Conservation (phyloP, 352 stramenopile species). For the Aphanomyces stellatus region DNA sequence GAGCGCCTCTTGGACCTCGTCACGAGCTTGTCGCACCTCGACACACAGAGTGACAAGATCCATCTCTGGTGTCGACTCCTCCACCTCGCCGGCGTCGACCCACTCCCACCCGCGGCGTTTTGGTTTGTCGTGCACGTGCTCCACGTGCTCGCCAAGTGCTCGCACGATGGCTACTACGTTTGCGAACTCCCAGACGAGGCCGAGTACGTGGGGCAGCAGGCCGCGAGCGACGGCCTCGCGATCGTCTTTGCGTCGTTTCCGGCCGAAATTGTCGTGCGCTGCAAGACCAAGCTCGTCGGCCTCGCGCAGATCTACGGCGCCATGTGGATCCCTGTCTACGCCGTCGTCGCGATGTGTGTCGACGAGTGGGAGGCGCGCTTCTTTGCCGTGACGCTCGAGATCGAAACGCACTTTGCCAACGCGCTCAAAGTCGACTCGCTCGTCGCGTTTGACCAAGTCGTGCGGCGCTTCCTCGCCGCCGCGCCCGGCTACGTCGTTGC, state of each 20-base stretch:
- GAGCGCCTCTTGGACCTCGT: conserved; percentile 38
- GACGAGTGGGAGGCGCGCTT: conserved; percentile 35
- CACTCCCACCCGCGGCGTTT: conserved; percentile 31
- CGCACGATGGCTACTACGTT: conserved; percentile 38
- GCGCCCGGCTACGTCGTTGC: background rate
- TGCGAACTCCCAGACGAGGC: conserved; percentile 36
- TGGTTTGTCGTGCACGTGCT: conserved; percentile 47
- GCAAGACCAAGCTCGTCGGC: conserved; percentile 31
- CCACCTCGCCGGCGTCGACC: conserved; percentile 29
- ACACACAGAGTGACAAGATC: conserved; percentile 53
- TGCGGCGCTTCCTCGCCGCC: background rate
- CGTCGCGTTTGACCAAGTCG: background rate
- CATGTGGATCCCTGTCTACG: conserved; percentile 45
- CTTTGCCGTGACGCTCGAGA: background rate
- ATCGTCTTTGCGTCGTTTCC: conserved; percentile 28
- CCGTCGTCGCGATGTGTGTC: conserved; percentile 34
- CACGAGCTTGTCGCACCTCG: conserved; percentile 32
- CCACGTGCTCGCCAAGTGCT: conserved; percentile 33
- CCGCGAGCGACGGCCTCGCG: conserved; percentile 31
- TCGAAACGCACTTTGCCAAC: conserved; percentile 7
- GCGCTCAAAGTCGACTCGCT: conserved; percentile 7
- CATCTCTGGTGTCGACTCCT: conserved; percentile 39
- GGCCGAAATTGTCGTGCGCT: conserved; percentile 32
- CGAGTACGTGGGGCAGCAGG: conserved; percentile 39
- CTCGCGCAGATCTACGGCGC: conserved; percentile 44